phyloP scores from a whole-genome alignment of 73 alveolate genomes.

The Durusdinium trenchii region DNA sequence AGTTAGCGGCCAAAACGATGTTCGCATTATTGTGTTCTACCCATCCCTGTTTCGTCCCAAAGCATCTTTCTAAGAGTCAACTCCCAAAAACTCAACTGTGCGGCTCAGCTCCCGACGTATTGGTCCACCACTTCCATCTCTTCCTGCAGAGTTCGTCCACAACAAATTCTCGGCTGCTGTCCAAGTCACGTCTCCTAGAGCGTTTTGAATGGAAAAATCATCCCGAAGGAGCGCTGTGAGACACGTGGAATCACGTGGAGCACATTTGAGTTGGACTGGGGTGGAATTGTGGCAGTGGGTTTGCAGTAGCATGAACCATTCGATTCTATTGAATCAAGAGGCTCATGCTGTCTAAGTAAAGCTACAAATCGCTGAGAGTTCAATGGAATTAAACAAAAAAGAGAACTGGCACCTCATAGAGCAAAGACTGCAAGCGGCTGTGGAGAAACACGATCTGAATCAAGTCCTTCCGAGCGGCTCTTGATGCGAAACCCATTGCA shows the following conservation, averaged over 20 bases:
- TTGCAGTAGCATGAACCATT: too few relatives aligned
- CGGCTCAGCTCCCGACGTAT: neutral
- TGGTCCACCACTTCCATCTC: constrained; percentile 91
- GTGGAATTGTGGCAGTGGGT: too few relatives aligned
- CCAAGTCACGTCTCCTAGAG: neutral
- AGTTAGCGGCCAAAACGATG: neutral
- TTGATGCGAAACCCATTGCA: too few relatives aligned
- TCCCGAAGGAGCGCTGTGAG: too few relatives aligned
- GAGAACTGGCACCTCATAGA: neutral
- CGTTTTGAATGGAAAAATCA: too few relatives aligned
- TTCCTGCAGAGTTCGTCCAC: neutral
- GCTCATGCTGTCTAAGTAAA: neutral
- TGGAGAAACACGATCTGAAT: constrained; percentile 69
- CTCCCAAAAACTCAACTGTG: neutral
- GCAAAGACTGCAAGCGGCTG: constrained; percentile 65
- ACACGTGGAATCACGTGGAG: too few relatives aligned
- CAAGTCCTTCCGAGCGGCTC: constrained; percentile 39
- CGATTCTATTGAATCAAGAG: neutral
- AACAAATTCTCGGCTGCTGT: neutral
- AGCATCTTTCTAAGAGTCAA: neutral
- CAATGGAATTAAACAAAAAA: neutral
- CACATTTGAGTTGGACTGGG: too few relatives aligned
- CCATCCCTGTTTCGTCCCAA: neutral
- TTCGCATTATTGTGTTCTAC: neutral
- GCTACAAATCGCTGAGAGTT: neutral